Conservation (phyloP, 768 basidiomycete genomes). For the Trametes villosa region DNA sequence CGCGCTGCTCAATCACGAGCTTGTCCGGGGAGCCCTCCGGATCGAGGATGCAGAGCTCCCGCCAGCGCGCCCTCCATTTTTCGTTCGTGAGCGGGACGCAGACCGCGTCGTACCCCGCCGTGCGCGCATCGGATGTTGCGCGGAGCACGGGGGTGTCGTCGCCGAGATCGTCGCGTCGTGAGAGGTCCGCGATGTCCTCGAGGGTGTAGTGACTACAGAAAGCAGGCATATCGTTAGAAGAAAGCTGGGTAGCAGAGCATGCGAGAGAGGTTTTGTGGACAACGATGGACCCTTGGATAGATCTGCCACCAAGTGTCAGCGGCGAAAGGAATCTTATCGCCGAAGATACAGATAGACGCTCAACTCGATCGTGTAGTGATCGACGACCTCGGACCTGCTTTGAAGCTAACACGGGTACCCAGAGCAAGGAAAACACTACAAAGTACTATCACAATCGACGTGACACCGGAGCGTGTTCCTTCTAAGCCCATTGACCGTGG, state of each 20-base stretch:
- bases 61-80: constrained; percentile 88
- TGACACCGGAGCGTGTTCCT: too few species aligned
- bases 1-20: constrained; percentile 57
- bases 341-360: constrained; percentile 17
- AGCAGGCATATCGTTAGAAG: constrained; percentile 25
- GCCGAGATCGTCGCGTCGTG: constrained; percentile 23
- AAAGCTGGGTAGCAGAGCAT: neutral
- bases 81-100: constrained; percentile 89
- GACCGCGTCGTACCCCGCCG: constrained; percentile 74
- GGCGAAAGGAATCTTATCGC: constrained; percentile 18
- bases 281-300: too few species aligned
- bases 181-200: constrained; percentile 30
- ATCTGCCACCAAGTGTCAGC: neutral
- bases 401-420: too few species aligned
- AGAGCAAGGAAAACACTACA: too few species aligned
- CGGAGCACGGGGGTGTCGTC: constrained; percentile 52
- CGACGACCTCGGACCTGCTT: neutral
- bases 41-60: constrained; percentile 80
- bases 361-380: constrained; percentile 5
- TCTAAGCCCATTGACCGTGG: too few species aligned
- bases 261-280: neutral
- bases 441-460: too few species aligned
- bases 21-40: constrained; percentile 44
- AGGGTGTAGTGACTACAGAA: constrained; percentile 32
- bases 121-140: constrained; percentile 53